A percentile compares a stretch with the other conserved stretches of the same genome.
Conservation (phyloP, 768 basidiomycete species). For the Podaxis sp. region DNA sequence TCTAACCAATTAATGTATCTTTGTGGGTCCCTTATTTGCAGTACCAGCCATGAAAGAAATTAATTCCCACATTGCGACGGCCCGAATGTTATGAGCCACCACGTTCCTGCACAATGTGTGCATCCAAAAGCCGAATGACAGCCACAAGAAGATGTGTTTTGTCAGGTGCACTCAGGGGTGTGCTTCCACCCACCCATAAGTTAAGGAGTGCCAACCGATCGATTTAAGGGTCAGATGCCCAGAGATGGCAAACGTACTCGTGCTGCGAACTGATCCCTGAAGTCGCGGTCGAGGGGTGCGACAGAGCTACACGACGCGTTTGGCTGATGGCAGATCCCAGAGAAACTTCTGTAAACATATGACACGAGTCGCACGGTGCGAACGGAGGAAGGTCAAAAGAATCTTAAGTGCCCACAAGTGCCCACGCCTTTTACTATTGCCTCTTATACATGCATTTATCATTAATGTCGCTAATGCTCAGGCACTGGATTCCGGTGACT, state of each 20-base stretch:
- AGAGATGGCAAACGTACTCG: not conserved
- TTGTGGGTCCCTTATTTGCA: conserved; percentile 8
- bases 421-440: not conserved
- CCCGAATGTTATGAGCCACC: no score
- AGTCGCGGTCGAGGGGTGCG: no score
- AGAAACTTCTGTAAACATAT: not conserved
- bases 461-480: not conserved
- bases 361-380: not conserved
- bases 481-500: not conserved
- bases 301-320: no score
- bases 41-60: no score
- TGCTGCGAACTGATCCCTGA: not conserved
- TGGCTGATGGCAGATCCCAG: no score
- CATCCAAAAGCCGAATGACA: not conserved
- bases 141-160: not conserved
- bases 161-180: not conserved
- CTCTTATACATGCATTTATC: not conserved
- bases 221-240: not conserved
- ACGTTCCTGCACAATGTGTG: not conserved
- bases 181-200: not conserved
- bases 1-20: not conserved
- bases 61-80: no score
- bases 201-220: not conserved
- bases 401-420: not conserved
- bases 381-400: not conserved